phyloP scores from a whole-genome alignment of 257 asterid species.

The Craterostigma plantagineum region DNA sequence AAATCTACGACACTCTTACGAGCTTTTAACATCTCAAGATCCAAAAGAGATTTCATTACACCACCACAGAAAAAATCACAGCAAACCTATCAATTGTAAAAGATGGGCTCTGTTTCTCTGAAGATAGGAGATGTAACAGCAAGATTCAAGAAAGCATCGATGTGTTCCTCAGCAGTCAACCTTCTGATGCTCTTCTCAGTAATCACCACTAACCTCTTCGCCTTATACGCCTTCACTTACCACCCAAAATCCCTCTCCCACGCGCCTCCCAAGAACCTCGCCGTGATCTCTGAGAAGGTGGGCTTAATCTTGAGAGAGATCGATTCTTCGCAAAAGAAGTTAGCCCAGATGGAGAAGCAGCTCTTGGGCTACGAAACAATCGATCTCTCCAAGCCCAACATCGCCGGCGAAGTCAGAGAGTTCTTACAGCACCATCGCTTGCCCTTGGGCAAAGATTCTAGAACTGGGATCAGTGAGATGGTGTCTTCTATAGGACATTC shows the following conservation, averaged over 20 bases:
- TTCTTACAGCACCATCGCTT: constrained; percentile 39
- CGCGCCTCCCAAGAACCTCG: constrained; percentile 29
- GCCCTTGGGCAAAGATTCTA: constrained; percentile 76
- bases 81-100: background rate
- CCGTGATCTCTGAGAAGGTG: constrained; percentile 64
- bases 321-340: constrained; percentile 68
- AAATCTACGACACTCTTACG: no score
- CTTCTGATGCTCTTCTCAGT: constrained; percentile 79
- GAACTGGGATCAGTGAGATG: constrained; percentile 93
- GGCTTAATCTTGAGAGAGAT: constrained; percentile 54
- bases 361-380: constrained; percentile 70
- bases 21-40: constrained; percentile 2
- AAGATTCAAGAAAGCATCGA: constrained; percentile 69
- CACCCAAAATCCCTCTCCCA: constrained; percentile 17
- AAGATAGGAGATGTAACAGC: constrained; percentile 96
- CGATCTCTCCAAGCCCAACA: constrained; percentile 55
- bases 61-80: no score
- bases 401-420: constrained; percentile 34
- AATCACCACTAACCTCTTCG: constrained; percentile 77
- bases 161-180: constrained; percentile 71
- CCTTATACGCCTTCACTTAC: constrained; percentile 75
- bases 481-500: constrained; percentile 58
- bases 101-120: constrained; percentile 84
- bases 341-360: constrained; percentile 72
- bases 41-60: no score